Base-by-base conservation (phyloP, 2,329 filamentous ascomycete genomes). In the Cephalotrichum gorgonifer region DNA sequence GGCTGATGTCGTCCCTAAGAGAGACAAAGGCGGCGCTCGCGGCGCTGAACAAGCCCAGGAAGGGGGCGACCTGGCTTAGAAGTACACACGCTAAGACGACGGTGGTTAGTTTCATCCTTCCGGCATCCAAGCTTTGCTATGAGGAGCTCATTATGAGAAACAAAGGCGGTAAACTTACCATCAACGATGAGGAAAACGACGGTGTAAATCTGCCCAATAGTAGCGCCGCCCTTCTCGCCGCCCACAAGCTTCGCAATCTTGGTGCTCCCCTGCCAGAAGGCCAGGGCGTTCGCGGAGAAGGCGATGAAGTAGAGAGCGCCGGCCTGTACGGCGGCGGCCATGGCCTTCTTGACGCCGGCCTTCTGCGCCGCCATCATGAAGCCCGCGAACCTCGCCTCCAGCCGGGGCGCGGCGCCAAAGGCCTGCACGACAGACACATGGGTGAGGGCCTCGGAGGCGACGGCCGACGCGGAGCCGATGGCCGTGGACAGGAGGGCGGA, bases 221-320 rank as follows among this genome's bases (percentile, higher is more conserved):
- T 67, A 4, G 64, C 58, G 17, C 62, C 62, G 25, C 58, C 53
- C 1, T 57, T 57, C 22, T 60, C 58, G 3, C 64, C 63, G 3
- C 62, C 59, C 7, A 68, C 62, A 2, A 67, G 60, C 6, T 64
- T 59, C 15, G 67, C 66, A 54, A 73, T 72, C 47, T 72, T 72
- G 31, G 66, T 70, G 53, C 77, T 81, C 44, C 81, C 82, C 59
- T 84, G 75, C 79, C 80, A 86, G 57, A 83, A 85, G 0, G 81
- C 79, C 14, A 86, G 66, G 2, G 78, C 79, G 58, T 85, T 85
- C 6, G 79, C 79, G 2, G 78, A 74, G 54, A 83, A 85, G 4
- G 80, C 78, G 54, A 86, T 76, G 53, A 86, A 85, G 58, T 83
- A 86, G 6, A 85, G 64, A 15, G 76, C 60, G 9, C 81, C 81